These are phyloP conservation scores for Boletus coccyginus DNA, from an alignment of 768 basidiomycete genomes.

Conservation along the genomic window DNA sequence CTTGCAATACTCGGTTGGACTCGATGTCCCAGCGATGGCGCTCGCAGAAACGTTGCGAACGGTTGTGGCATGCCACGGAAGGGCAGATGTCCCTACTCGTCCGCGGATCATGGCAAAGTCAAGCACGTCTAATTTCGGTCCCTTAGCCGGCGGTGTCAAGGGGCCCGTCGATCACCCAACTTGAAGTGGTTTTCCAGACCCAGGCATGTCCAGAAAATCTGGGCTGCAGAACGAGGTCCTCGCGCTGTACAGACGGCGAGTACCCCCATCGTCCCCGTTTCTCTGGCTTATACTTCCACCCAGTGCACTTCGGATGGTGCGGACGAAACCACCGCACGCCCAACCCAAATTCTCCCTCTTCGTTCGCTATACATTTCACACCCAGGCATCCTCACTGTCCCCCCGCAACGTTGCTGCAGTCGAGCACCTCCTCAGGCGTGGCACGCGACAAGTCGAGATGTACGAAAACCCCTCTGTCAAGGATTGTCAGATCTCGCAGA, in stretches of 20 bases:
- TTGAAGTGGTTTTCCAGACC: no score
- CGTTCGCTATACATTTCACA: slow-evolving; percentile 67
- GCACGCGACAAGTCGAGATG: slow-evolving; percentile 62
- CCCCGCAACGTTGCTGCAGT: slow-evolving; percentile 66
- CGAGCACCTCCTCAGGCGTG: slow-evolving; percentile 75
- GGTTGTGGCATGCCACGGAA: slow-evolving; percentile 6
- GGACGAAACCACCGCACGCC: slow-evolving; percentile 57
- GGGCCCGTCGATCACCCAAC: no score
- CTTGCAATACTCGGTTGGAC: slow-evolving; percentile 64
- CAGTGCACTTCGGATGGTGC: slow-evolving; percentile 76
- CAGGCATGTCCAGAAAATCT: slow-evolving; percentile 40
- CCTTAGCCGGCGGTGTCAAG: slow-evolving; percentile 22
- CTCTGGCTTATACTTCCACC: slow-evolving; percentile 5
- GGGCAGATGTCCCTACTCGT: slow-evolving; percentile 1
- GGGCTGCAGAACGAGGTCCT: slow-evolving; percentile 55
- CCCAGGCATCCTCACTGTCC: slow-evolving; percentile 57
- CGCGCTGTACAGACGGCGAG: slow-evolving; percentile 53
- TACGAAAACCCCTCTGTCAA: slow-evolving; percentile 66
- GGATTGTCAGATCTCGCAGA: slow-evolving; percentile 71
- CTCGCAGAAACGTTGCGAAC: slow-evolving; percentile 14
- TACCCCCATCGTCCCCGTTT: neutral
- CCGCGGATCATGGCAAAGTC: slow-evolving; percentile 19
- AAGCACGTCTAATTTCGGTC: slow-evolving; percentile 3
- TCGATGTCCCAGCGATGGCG: slow-evolving; percentile 20
- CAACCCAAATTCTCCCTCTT: slow-evolving; percentile 66